Evolutionary conservation across 768 basidiomycete genomes (phyloP).

Genomic region (Termitomyces heimii): DNA sequence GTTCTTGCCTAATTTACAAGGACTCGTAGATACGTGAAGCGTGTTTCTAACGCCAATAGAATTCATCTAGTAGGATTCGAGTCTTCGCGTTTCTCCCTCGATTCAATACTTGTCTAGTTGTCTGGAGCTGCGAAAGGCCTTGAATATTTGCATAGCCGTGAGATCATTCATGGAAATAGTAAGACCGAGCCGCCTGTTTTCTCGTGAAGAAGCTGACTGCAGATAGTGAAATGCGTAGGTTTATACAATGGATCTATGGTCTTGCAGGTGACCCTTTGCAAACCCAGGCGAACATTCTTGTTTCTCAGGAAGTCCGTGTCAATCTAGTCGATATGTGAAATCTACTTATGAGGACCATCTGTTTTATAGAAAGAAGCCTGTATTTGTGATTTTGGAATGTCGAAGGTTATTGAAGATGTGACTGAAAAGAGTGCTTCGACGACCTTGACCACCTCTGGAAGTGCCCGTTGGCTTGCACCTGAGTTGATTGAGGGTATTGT

Average conservation of each 20-base stretch:
- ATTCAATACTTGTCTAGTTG: conserved; percentile 27
- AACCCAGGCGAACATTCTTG: conserved; percentile 43
- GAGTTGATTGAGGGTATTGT: conserved; percentile 45
- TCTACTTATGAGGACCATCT: background rate
- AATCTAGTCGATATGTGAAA: background rate
- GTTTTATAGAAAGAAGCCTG: conserved; percentile 40
- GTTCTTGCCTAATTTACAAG: background rate
- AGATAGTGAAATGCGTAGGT: conserved; percentile 57
- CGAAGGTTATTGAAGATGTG: conserved; percentile 54
- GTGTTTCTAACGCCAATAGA: conserved; percentile 31
- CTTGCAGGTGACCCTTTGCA: background rate
- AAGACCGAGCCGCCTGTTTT: background rate
- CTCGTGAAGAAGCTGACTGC: background rate
- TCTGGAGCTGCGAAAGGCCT: conserved; percentile 50
- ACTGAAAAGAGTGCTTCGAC: conserved; percentile 40
- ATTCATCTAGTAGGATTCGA: conserved; percentile 32
- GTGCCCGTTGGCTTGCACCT: conserved; percentile 57
- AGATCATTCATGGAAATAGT: conserved; percentile 56
- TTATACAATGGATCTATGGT: background rate
- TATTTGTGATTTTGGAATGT: conserved; percentile 62
- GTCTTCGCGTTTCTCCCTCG: background rate
- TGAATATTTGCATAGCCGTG: conserved; percentile 46
- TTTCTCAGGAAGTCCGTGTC: conserved; percentile 37
- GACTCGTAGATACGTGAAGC: conserved; percentile 32
- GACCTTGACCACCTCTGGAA: conserved; percentile 42